Evolutionary conservation across 1,139 yeast species (phyloP), one percentile per base, ranked within the genome.

Genomic region (Taiozyma sp.): DNA sequence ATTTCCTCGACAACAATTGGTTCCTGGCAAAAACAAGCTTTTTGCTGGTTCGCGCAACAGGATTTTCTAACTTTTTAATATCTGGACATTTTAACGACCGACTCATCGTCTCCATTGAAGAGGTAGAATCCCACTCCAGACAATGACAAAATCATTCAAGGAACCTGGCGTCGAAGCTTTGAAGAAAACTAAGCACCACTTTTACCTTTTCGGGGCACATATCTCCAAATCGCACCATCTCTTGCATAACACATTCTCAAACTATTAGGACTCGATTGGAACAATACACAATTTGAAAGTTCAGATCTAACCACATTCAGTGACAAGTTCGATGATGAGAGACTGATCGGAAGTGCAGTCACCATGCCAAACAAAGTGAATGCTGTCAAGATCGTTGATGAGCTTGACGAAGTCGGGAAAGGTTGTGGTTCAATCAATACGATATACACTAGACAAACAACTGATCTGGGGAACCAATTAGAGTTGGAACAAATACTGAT

Each of bases 391-490:
- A 51, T 54, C 30, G 56, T 59, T 45, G 62, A 58, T 46, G 47
- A 40, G 7, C 43, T 58, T 2, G 62, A 59, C 39, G 10, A 49
- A 8, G 58, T 59, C 9, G 62, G 62, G 7, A 43, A 53, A 32
- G 62, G 58, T 3, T 59, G 62, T 52, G 61, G 62, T 1, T 57
- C 62, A 19, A 59, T 59, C 43, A 57, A 59, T 54, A 58, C 62
- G 4, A 55, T 59, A 7, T 59, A 58, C 46, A 47, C 51, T 10
- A 53, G 53, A 51, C 37, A 43, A 19, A 52, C 45, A 24, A 24
- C 47, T 3, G 34, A 43, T 4, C 28, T 21, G 22, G 46, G 54
- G 42, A 22, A 22, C 28, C 3, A 6, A 6, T 30, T 47, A 30
- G 54, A 19, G 49, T 59, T 10, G 62, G 62, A 21, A 59, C 62